Evolutionary conservation across 805 yeast genomes (phyloP), one percentile per base, ranked within the genome.

Genomic region (Clavispora asparagi): DNA sequence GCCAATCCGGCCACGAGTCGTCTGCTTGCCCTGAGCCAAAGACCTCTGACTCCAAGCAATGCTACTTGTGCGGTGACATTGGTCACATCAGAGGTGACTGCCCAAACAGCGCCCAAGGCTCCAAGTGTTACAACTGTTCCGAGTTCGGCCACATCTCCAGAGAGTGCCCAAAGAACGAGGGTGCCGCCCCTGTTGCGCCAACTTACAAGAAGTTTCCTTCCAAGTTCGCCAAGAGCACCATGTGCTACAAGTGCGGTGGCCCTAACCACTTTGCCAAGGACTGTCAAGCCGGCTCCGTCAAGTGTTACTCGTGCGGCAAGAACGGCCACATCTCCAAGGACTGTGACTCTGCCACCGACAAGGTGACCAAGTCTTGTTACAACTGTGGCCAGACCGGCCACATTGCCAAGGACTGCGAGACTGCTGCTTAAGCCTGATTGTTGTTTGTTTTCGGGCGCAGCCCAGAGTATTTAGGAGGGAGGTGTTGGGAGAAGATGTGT

Each of bases 191-290:
- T 28, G 55, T 51, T 36, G 44, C 57, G 14, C 44, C 60, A 23
- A 55, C 60, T 44, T 53, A 51, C 46, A 51, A 56, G 53, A 44
- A 49, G 42, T 49, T 54, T 38, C 13, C 31, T 27, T 58, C 57
- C 32, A 55, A 52, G 45, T 46, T 52, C 50, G 44, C 52, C 48
- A 61, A 71, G 53, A 69, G 71, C 50, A 71, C 84, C 51, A 79
- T 87, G 48, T 87, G 96, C 71, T 86, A 85, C 83, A 87, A 84
- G 71, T 87, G 95, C 67, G 95, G 95, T 62, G 94, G 92, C 54
- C 90, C 94, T 63, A 87, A 87, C 81, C 96, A 89, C 69, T 85
- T 83, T 71, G 95, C 96, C 55, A 85, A 87, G 73, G 95, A 88
- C 68, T 88, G 96, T 71, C 85, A 82, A 66, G 83, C 82, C 57